Evolutionary conservation across 2,329 filamentous ascomycete species (phyloP).

Genomic region (Xylariaceae sp.): DNA sequence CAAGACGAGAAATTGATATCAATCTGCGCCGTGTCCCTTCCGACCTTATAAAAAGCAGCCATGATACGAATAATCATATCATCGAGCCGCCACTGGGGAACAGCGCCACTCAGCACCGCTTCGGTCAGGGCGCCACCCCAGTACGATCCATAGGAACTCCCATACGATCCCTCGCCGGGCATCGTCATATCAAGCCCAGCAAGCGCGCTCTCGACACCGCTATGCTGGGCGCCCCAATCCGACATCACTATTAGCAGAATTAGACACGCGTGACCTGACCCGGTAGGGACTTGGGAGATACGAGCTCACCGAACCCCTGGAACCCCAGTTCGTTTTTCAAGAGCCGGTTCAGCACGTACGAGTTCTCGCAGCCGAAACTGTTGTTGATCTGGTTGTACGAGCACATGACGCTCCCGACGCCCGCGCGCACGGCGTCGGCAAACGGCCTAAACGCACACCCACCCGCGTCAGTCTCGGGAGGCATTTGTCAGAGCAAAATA

Average conservation of each 20-base stretch:
- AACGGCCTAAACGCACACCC: slow-evolving; percentile 58
- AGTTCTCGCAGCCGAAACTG: slow-evolving; percentile 78
- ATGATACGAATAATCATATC: slow-evolving; percentile 88
- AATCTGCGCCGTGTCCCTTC: slow-evolving; percentile 50
- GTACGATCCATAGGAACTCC: slow-evolving; percentile 32
- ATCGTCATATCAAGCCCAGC: slow-evolving; percentile 51
- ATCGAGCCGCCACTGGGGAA: slow-evolving; percentile 44
- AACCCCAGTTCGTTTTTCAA: slow-evolving; percentile 80
- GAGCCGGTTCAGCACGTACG: slow-evolving; percentile 71
- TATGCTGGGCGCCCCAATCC: slow-evolving; percentile 77
- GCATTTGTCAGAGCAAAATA: no score
- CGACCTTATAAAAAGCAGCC: slow-evolving; percentile 68
- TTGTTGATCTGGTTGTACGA: slow-evolving; percentile 79
- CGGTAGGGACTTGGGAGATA: not conserved
- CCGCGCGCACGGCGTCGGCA: slow-evolving; percentile 69
- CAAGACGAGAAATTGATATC: slow-evolving; percentile 86
- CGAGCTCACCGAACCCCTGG: slow-evolving; percentile 69
- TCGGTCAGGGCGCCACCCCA: slow-evolving; percentile 33
- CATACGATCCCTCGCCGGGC: slow-evolving; percentile 39
- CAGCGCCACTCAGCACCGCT: slow-evolving; percentile 21
- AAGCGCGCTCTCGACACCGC: slow-evolving; percentile 47
- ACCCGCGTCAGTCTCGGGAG: not conserved
- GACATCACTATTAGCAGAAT: slow-evolving; percentile 47
- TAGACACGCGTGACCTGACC: not conserved
- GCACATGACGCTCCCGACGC: slow-evolving; percentile 66